Evolutionary conservation across 768 basidiomycete species (phyloP), one percentile per base, ranked within the genome.

Genomic region (Phanerochaete carnosa): DNA sequence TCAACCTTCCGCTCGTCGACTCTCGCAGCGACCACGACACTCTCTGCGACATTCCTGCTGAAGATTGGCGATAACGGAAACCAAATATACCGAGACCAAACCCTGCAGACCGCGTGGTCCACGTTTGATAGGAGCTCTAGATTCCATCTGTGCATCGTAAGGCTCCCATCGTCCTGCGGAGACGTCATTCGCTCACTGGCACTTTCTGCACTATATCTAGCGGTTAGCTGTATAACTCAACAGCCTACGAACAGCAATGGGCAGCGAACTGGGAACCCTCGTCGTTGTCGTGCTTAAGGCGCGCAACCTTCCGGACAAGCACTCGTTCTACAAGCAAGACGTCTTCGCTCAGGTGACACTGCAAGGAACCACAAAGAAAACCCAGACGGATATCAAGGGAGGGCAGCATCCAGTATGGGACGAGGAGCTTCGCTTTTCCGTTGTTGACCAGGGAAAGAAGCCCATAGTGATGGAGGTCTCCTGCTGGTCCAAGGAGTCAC

Each of bases 391-490:
- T 67, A 79, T 86, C 65, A 93, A 88, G 69, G 95, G 95, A 2
- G 95, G 95, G 0, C 95, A 98, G 69, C 90, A 92, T 73, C 95
- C 95, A 1, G 84, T 88, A 61, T 98, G 95, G 94, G 95, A 97
- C 69, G 86, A 86, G 33, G 94, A 97, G 72, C 72, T 95, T 55
- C 84, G 93, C 45, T 66, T 94, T 71, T 81, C 87, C 5, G 79
- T 98, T 50, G 71, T 82, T 65, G 81, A 83, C n/a, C 71, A 69
- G 9, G 82, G 83, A 33, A 85, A 85, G 63, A 76, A 78, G 64
- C 57, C 22, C 23, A 77, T 88, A 71, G 83, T 79, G 55, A 71
- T 97, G 45, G 85, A 88, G 64, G 78, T 96, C 1, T 82, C 87
- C 15, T 93, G 92, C 69, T 96, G 83, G 77, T 83, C 92, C 19